phyloP scores from a whole-genome alignment of 768 basidiomycete genomes.

The Epithele typhae region DNA sequence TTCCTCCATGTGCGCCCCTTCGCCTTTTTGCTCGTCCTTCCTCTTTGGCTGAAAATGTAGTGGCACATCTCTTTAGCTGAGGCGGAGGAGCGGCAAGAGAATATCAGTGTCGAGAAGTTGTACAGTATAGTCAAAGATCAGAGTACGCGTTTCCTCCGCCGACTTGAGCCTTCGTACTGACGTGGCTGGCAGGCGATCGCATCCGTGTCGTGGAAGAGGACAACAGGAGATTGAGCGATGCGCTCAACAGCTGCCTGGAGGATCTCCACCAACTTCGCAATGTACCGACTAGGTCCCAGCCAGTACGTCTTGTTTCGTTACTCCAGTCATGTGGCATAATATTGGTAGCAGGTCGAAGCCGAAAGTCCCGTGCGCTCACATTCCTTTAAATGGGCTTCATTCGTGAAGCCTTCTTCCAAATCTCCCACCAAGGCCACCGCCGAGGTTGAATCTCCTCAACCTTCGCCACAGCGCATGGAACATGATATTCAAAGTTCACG shows the following conservation, averaged over 20 bases:
- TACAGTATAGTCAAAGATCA: slow-evolving; percentile 68
- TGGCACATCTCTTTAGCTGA: slow-evolving; percentile 40
- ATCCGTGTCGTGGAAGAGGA: slow-evolving; percentile 72
- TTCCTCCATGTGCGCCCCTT: slow-evolving; percentile 68
- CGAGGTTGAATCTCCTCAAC: slow-evolving; percentile 66
- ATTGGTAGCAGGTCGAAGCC: slow-evolving; percentile 10
- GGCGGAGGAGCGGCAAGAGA: slow-evolving; percentile 48
- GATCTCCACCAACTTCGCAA: slow-evolving; percentile 47
- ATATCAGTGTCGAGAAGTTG: slow-evolving; percentile 60
- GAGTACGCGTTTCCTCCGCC: slow-evolving; percentile 38
- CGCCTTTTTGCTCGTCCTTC: too few relatives aligned
- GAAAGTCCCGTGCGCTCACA: slow-evolving; percentile 57
- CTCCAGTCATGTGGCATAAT: not conserved
- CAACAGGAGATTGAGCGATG: slow-evolving; percentile 63
- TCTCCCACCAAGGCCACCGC: slow-evolving; percentile 70
- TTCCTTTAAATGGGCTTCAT: slow-evolving; percentile 88
- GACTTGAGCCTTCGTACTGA: not conserved
- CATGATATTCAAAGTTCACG: slow-evolving; percentile 45
- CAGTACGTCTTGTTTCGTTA: slow-evolving; percentile 2
- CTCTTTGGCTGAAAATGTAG: not conserved
- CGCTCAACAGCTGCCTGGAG: slow-evolving; percentile 60
- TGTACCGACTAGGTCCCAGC: slow-evolving; percentile 2
- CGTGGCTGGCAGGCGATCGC: slow-evolving; percentile 51
- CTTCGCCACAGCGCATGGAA: slow-evolving; percentile 74
- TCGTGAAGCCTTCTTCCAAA: slow-evolving; percentile 65